Evolutionary conservation across 371 early-diverging fungal genomes (phyloP), one percentile per base, ranked within the genome.

Genomic region (Circinella umbellata): DNA sequence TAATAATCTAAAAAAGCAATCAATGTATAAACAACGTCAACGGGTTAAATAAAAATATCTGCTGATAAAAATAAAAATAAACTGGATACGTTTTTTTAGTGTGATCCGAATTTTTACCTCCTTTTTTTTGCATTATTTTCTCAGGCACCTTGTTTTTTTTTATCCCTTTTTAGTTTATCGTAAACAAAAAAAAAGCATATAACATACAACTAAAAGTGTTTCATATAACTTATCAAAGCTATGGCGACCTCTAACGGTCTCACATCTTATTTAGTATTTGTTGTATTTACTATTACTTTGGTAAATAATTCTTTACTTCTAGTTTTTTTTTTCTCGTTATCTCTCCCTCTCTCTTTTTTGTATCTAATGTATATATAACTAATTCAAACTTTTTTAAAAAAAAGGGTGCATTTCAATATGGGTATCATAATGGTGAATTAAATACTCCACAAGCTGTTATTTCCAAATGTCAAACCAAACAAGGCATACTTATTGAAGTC

Each of bases 391-490:
- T 53, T 37, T 59, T 55, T 62, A 72, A 42, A 42, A 9, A 42
- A 42, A 42, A 72, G 79, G 84, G 87, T 27, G 86, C 94, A 9
- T 89, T 95, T 61, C 94, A 93, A 69, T 95, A 86, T 78, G 95
- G 95, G 10, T 94, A 91, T 69, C 92, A 93, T 74, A 91, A 91
- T 68, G 93, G 93, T 3, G 94, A 92, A 77, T 85, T 94, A 37
- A 93, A 93, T 70, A 92, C 90, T 18, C 93, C 93, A 8, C 87
- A 91, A 67, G 69, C 81, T 39, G 87, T 91, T 53, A 93, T 95
- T 49, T 83, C 92, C 0, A 80, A 86, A 68, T 92, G 93, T 63
- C 74, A 80, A 63, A 68, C 59, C 39, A 68, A 68, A 55, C 35
- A 64, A 47, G 66, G 60, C 59, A 48, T 55, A 11, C 65, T 63